Evolutionary conservation across 2,329 filamentous ascomycete genomes (phyloP).

Genomic region (Chrysoporthe austroafricana): DNA sequence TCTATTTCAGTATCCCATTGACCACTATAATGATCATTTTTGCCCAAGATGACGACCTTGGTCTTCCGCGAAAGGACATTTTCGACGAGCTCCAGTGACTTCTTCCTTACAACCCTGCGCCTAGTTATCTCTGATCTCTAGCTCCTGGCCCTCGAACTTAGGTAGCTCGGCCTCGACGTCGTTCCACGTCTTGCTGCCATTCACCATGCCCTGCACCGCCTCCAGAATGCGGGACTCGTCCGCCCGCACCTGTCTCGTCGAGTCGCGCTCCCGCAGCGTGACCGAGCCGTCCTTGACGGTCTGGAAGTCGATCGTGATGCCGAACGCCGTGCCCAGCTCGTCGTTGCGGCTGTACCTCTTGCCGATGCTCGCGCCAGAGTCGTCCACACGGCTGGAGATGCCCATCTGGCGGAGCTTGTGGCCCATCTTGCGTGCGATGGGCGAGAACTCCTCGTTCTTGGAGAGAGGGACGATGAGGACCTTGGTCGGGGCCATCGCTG

Average conservation of each 20-base stretch:
- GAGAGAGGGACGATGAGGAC: slow-evolving; percentile 91
- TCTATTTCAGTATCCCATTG: neutral
- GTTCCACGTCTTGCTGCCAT: slow-evolving; percentile 60
- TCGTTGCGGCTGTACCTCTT: slow-evolving; percentile 95
- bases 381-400: slow-evolving; percentile 84
- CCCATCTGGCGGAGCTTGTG: slow-evolving; percentile 75
- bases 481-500: slow-evolving; percentile 86
- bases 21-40: neutral
- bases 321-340: slow-evolving; percentile 91
- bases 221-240: slow-evolving; percentile 78
- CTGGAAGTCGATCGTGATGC: slow-evolving; percentile 95
- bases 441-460: slow-evolving; percentile 77
- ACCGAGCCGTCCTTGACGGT: slow-evolving; percentile 84
- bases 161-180: slow-evolving; percentile 80
- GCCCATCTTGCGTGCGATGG: slow-evolving; percentile 74
- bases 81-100: neutral
- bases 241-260: slow-evolving; percentile 86
- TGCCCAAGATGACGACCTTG: neutral
- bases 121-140: slow-evolving; percentile 42
- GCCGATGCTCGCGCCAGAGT: slow-evolving; percentile 88
- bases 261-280: slow-evolving; percentile 88
- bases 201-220: slow-evolving; percentile 63
- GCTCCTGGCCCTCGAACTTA: slow-evolving; percentile 79
- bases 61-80: neutral
- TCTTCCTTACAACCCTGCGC: neutral